Base-by-base conservation (phyloP, 2,329 filamentous ascomycete species). In the Verticillium alfalfae region DNA sequence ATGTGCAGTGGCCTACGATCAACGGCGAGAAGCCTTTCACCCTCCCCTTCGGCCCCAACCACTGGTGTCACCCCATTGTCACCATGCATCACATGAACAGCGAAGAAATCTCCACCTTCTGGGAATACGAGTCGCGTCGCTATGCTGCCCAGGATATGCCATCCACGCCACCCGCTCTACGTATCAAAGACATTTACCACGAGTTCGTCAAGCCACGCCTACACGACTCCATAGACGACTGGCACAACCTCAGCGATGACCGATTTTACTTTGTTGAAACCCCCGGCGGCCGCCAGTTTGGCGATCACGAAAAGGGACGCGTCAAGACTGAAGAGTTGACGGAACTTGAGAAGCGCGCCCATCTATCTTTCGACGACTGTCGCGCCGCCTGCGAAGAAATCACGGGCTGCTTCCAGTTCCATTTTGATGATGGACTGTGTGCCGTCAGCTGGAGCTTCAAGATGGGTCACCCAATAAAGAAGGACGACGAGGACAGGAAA, bases 71-170 rank as follows among this genome's bases (percentile, higher is more conserved):
- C 58, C 80, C 83, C 9, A 74, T 84, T 55, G 75, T 80, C 2
- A 84, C 83, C 5, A 84, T 86, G 81, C 82, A 84, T 68, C 82
- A 84, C 68, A 75, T 83, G 64, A 75, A 75, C 22, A 75, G 77
- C 64, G 76, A 83, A 61, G 84, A 85, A 60, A 73, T 84, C 4
- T 79, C 77, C 31, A 72, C 72, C 10, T 75, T 85, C 49, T 83
- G 79, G 76, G 74, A 79, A n/a, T 84, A 79, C 66, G 83, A 86
- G 67, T 74, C 74, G 64, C 69, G 70, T 38, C 75, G 75, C 55
- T 73, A 73, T 38, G 63, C 68, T 59, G 60, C 63, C 13, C 60
- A 67, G 34, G 62, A 60, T 26, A 61, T 63, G 34, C 34, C 60
- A 36, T 63, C 59, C 9, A 61, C 59, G 36, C 62, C 71, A 34